phyloP scores from a whole-genome alignment of 2,329 filamentous ascomycete species.

The Aureobasidium sp. region DNA sequence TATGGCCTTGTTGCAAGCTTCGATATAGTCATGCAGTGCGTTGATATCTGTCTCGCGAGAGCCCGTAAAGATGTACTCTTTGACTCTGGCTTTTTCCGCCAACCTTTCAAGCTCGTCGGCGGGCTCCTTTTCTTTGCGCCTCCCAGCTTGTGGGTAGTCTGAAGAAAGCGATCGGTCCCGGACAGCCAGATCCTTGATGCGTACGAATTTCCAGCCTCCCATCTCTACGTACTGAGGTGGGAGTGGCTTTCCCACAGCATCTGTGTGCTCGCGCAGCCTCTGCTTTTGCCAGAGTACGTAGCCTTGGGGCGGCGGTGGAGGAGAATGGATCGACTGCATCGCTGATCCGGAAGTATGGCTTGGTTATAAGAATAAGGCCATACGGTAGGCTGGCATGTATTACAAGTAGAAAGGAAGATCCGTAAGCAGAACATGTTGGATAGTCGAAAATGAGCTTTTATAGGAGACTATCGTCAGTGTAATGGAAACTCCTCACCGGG shows the following conservation, averaged over 20 bases:
- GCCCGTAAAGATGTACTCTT: constrained; percentile 11
- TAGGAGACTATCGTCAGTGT: background rate
- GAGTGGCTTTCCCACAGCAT: background rate
- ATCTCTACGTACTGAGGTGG: background rate
- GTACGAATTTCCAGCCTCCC: background rate
- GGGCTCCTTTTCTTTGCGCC: background rate
- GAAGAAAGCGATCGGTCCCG: background rate
- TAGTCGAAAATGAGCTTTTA: background rate
- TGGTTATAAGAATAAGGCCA: too few relatives aligned
- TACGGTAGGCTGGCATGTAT: too few relatives aligned
- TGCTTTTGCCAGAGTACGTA: constrained; percentile 10
- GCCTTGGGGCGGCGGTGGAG: background rate
- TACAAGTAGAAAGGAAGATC: background rate
- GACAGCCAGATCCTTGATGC: background rate
- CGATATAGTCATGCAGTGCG: constrained; percentile 2
- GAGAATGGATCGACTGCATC: background rate
- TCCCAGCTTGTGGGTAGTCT: background rate
- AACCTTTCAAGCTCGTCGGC: background rate
- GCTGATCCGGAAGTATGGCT: background rate
- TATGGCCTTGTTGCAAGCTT: constrained; percentile 4
- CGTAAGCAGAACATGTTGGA: background rate
- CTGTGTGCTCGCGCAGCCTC: background rate
- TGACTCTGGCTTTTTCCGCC: background rate
- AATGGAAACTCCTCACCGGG: background rate
- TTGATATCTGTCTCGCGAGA: background rate